Conservation (phyloP, 2,329 filamentous ascomycete species). For the Pseudocercospora macadamiae region DNA sequence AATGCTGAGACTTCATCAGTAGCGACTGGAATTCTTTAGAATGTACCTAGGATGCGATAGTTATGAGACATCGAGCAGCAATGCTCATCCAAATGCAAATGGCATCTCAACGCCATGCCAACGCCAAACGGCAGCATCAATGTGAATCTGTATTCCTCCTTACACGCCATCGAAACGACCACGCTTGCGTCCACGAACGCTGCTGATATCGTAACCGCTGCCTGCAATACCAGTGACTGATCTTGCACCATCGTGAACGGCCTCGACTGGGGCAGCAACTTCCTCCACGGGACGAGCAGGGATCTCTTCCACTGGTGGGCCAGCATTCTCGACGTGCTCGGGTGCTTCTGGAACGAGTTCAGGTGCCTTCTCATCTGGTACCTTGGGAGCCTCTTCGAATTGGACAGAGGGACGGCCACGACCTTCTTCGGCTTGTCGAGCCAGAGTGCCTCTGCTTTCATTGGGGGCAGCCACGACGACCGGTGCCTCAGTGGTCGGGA, state of each 20-base stretch:
- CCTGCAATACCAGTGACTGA: too few relatives aligned
- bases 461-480: slow-evolving; percentile 8
- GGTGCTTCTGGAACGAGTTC: neutral
- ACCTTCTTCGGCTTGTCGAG: slow-evolving; percentile 33
- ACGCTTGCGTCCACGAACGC: slow-evolving; percentile 23
- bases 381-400: slow-evolving; percentile 5
- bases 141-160: too few relatives aligned
- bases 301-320: too few relatives aligned
- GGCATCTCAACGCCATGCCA: too few relatives aligned
- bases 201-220: slow-evolving; percentile 21
- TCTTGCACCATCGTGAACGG: slow-evolving; percentile 9
- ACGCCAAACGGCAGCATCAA: too few relatives aligned
- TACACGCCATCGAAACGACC: slow-evolving; percentile 6
- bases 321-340: neutral
- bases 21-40: neutral
- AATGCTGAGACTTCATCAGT: neutral
- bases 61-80: too few relatives aligned
- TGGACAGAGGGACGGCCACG: slow-evolving; percentile 29
- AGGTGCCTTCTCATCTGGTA: neutral
- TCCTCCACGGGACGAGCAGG: neutral
- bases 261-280: slow-evolving; percentile 6
- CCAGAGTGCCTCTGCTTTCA: slow-evolving; percentile 25
- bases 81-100: too few relatives aligned
- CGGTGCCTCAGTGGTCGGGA: slow-evolving; percentile 8
- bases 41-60: neutral